These are phyloP conservation scores for Balansia obtecta DNA, from an alignment of 2,329 filamentous ascomycete genomes.

Conservation along the genomic window DNA sequence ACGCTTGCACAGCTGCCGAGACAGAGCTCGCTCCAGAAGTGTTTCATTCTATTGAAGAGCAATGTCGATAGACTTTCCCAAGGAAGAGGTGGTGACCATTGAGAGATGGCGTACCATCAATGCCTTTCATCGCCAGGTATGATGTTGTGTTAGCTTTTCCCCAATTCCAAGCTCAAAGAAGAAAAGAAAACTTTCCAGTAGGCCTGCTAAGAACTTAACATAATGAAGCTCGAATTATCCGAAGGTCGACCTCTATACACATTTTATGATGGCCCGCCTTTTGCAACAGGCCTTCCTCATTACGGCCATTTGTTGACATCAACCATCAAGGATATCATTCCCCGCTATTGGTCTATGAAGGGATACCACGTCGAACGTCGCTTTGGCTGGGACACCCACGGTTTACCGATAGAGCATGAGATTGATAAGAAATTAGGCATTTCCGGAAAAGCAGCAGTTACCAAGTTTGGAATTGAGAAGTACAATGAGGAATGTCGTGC, in stretches of 20 bases:
- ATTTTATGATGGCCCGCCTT: slow-evolving; percentile 84
- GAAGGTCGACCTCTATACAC: slow-evolving; percentile 75
- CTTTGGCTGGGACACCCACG: slow-evolving; percentile 93
- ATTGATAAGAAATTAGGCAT: slow-evolving; percentile 94
- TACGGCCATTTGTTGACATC: slow-evolving; percentile 71
- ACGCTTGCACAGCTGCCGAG: neutral
- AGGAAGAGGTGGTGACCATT: slow-evolving; percentile 78
- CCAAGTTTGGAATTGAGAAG: slow-evolving; percentile 71
- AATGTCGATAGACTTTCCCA: slow-evolving; percentile 87
- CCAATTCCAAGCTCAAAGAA: neutral
- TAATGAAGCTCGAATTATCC: slow-evolving; percentile 57
- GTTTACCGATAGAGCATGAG: slow-evolving; percentile 89
- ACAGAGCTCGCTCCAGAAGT: neutral
- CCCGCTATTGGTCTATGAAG: slow-evolving; percentile 95
- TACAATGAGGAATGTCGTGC: slow-evolving; percentile 88
- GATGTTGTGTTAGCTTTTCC: slow-evolving; percentile 3
- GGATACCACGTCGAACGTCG: slow-evolving; percentile 83
- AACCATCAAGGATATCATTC: slow-evolving; percentile 95
- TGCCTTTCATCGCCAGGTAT: slow-evolving; percentile 75
- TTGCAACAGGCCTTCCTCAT: slow-evolving; percentile 58
- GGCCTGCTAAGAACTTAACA: slow-evolving; percentile 1
- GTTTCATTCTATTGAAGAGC: slow-evolving; percentile 4
- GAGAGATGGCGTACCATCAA: slow-evolving; percentile 82
- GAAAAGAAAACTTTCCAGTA: neutral
- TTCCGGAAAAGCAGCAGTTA: slow-evolving; percentile 75